phyloP scores from a whole-genome alignment of 495 filamentous ascomycete genomes.

The Gamarada debralockiae region DNA sequence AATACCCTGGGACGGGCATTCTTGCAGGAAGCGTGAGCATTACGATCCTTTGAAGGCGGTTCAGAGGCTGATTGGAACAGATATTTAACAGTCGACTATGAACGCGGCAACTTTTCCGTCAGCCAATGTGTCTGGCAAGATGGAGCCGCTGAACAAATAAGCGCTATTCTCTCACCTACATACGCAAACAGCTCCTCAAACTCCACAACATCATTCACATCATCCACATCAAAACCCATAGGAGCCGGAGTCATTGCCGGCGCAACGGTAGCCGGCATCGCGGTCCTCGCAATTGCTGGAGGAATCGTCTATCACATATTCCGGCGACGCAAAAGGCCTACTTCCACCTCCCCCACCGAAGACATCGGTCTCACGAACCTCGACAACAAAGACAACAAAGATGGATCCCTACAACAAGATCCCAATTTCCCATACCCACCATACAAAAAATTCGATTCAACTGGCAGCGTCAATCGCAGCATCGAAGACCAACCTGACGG shows the following conservation, averaged over 20 bases:
- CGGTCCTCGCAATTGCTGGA: neutral
- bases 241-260: no score
- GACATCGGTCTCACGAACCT: slow-evolving; percentile 15
- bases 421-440: neutral
- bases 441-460: neutral
- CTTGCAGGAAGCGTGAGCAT: slow-evolving; percentile 47
- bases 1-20: slow-evolving; percentile 54
- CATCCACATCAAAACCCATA: no score
- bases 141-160: slow-evolving; percentile 3
- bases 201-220: neutral
- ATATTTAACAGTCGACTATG: slow-evolving; percentile 25
- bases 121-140: slow-evolving; percentile 19
- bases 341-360: slow-evolving; percentile 12
- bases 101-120: slow-evolving; percentile 21
- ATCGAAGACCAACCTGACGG: neutral
- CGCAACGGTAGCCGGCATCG: no score
- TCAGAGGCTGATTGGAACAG: slow-evolving; percentile 39
- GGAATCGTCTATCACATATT: neutral
- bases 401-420: neutral
- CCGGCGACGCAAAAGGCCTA: slow-evolving; percentile 15
- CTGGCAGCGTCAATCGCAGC: neutral
- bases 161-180: slow-evolving; percentile 9
- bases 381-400: neutral
- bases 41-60: slow-evolving; percentile 42
- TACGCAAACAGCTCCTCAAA: slow-evolving; percentile 1